phyloP scores from a whole-genome alignment of 129 eudicot genomes.

The Flaveria trinervia region DNA sequence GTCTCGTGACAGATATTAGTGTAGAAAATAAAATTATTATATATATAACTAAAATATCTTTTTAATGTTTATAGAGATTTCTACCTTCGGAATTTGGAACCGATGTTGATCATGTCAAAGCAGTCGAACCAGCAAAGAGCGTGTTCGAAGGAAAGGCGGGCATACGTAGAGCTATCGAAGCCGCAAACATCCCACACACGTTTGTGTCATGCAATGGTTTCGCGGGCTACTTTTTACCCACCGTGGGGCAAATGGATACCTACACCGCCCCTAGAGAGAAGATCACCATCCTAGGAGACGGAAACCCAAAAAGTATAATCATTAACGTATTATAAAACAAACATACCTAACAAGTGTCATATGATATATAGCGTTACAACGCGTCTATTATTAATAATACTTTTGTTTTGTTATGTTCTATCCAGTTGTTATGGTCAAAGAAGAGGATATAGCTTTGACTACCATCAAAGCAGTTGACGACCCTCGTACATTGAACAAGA shows the following conservation, averaged over 20 bases:
- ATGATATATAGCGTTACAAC: neutral
- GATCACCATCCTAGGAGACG: constrained; percentile 49
- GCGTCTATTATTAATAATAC: neutral
- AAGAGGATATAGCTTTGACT: constrained; percentile 65
- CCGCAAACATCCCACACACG: constrained; percentile 49
- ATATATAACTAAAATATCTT: neutral
- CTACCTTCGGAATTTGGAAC: constrained; percentile 57
- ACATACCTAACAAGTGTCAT: too few relatives aligned
- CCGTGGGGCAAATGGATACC: constrained; percentile 40
- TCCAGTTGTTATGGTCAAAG: constrained; percentile 56
- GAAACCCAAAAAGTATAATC: constrained; percentile 43
- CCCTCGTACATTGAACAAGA: constrained; percentile 75
- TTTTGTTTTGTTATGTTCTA: neutral
- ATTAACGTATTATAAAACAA: too few relatives aligned
- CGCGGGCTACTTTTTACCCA: constrained; percentile 45
- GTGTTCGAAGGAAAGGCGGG: constrained; percentile 35
- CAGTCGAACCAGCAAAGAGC: constrained; percentile 52
- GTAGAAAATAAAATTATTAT: too few relatives aligned
- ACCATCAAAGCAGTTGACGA: constrained; percentile 77
- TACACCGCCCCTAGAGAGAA: constrained; percentile 44
- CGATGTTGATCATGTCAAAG: constrained; percentile 51
- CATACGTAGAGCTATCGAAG: constrained; percentile 52
- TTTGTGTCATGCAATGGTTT: constrained; percentile 44
- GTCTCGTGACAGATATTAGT: too few relatives aligned
- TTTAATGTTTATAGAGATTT: constrained; percentile 42